phyloP scores from a whole-genome alignment of 2,329 filamentous ascomycete species.

The Fusarium drepaniforme region DNA sequence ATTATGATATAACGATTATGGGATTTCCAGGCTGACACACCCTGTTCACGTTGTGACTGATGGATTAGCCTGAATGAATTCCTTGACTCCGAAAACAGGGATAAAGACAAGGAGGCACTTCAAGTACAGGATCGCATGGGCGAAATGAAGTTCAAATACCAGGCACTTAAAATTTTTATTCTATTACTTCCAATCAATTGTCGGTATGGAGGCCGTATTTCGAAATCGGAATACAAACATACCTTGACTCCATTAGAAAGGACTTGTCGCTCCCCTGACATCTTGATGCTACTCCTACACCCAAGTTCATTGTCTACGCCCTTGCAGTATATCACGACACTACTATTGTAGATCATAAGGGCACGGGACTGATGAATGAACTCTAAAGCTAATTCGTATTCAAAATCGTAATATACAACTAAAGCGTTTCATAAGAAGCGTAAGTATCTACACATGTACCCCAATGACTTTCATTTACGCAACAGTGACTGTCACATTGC shows the following conservation, averaged over 20 bases:
- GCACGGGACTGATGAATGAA: neutral
- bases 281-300: no score
- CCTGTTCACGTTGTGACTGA: neutral
- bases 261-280: neutral
- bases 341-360: neutral
- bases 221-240: neutral
- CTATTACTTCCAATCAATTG: neutral
- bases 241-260: neutral
- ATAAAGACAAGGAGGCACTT: neutral
- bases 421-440: neutral
- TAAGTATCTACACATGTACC: neutral
- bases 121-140: neutral
- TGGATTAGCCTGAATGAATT: neutral
- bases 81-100: neutral
- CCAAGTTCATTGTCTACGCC: no score
- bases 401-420: neutral
- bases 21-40: neutral
- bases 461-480: constrained; percentile 8
- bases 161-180: neutral
- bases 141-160: neutral
- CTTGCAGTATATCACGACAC: no score
- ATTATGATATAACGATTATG: neutral
- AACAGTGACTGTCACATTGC: constrained; percentile 68
- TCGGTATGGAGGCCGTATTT: neutral
- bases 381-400: neutral